Base-by-base conservation (phyloP, 1,284 basidiomycete genomes). In the Trametes versicolor region DNA sequence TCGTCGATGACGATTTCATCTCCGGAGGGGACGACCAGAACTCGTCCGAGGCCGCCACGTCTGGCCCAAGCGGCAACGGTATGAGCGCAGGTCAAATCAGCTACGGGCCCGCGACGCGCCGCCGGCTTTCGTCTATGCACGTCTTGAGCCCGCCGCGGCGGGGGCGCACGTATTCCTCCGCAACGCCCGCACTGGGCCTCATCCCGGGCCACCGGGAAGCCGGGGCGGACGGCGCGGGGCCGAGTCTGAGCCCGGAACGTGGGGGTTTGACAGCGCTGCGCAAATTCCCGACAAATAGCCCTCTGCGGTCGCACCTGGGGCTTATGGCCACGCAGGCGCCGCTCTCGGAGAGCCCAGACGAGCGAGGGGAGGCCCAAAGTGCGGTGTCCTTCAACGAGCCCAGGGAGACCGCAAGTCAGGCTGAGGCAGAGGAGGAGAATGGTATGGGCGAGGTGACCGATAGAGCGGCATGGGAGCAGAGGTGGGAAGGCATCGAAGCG, bases 61-160 rank as follows among this genome's bases (percentile, higher is more conserved):
- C 41, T 1, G 53, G 50, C 8, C 59, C 54, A 0, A 45, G 23
- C 48, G 53, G 63, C 2, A 34, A 45, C 19, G 4, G 52, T 13
- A 29, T 27, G 25, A 62, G 61, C 3, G 64, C 66, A 19, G 53
- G 63, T 25, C 54, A 66, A 15, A 76, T 89, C 48, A 88, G 86
- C 73, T 90, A 88, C 71, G 88, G 88, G 0, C 85, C 87, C 12
- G 83, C 82, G 41, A 86, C 81, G 39, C 82, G 89, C 32, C 81
- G 87, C 45, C 78, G 87, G 50, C 73, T 90, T 48, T 80, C 83
- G 4, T 89, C 89, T 8, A 75, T 78, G 72, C 73, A 69, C 56
- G 68, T 32, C 50, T 67, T 55, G 64, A 43, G n/a, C 50, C 66
- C 39, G 50, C 63, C 68, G 27, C 41, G 60, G 21, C 63, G 59